Evolutionary conservation across 208 protist species (phyloP), one percentile per base, ranked within the genome.

Genomic region (Leishmania arabica): DNA sequence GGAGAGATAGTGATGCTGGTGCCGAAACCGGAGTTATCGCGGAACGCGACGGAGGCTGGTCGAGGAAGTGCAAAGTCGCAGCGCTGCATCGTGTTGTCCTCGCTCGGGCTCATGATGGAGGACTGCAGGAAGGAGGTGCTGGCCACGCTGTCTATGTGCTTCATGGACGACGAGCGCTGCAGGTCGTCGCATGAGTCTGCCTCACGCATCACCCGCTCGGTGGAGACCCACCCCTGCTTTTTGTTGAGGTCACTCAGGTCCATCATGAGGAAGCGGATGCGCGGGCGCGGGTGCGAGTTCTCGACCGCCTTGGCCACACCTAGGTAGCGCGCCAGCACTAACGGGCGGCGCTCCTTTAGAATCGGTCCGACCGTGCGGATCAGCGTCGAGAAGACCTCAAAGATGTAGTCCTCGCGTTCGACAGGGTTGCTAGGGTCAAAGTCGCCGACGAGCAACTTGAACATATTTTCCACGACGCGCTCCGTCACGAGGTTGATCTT

Each of bases 181-280:
- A 82, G 31, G 75, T 83, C 85, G 37, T 88, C 81, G 85, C 81
- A 83, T 21, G 81, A 82, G 78, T 85, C 85, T 6, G 81, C 85
- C 70, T 85, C 84, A n/a, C 75, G 81, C 80, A 88, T 79, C 65
- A 82, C 82, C 62, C 69, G 49, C 49, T 90, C 88, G 24, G 37
- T 40, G 2, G 79, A 21, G 27, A 94, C 79, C 91, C 92, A 97
- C 11, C 85, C 77, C 70, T 91, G 51, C 69, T 86, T 85, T 60
- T 84, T 83, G 71, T 88, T 87, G 17, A 86, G 81, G 75, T 97
- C 93, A 58, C 40, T 76, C 62, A 97, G 82, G 80, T 96, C 86
- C 95, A 96, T 95, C 89, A 96, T 94, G 64, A 94, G 83, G 79
- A 96, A 97, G 49, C 84, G 83, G 40, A 97, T 89, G 74, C 95